Evolutionary conservation across 75 land plant genomes (phyloP).

Genomic region (Ceratopteris richardii): DNA sequence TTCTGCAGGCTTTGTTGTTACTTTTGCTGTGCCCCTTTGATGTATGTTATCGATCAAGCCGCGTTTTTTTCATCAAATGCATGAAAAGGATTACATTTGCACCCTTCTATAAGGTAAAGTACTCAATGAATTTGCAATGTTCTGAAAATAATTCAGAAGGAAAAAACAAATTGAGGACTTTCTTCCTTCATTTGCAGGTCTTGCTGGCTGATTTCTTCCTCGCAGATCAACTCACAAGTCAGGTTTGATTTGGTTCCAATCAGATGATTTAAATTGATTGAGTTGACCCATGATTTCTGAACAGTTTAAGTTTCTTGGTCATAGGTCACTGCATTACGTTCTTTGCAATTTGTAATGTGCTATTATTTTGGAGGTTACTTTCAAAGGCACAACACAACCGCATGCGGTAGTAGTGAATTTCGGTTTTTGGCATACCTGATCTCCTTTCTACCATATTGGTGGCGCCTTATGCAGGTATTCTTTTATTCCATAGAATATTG

Average conservation of each 20-base stretch:
- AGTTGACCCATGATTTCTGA: no score
- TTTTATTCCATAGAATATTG: not conserved
- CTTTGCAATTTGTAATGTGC: slow-evolving; percentile 70
- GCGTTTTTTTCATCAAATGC: slow-evolving; percentile 48
- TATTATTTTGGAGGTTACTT: slow-evolving; percentile 81
- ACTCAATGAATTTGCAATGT: no score
- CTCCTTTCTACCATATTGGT: slow-evolving; percentile 93
- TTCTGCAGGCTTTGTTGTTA: slow-evolving; percentile 49
- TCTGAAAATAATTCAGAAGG: no score
- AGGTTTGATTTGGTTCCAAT: slow-evolving; percentile 34
- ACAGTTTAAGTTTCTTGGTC: no score
- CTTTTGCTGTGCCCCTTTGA: slow-evolving; percentile 76
- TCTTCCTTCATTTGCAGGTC: slow-evolving; percentile 32
- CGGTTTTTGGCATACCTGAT: slow-evolving; percentile 70
- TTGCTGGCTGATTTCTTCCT: slow-evolving; percentile 95
- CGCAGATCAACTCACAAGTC: slow-evolving; percentile 97
- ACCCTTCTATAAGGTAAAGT: slow-evolving; percentile 80
- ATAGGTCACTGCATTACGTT: slow-evolving; percentile 77
- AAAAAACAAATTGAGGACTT: no score
- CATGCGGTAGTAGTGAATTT: slow-evolving; percentile 53
- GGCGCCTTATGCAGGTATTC: slow-evolving; percentile 92
- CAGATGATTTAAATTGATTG: no score
- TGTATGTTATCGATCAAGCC: slow-evolving; percentile 65
- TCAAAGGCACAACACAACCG: slow-evolving; percentile 47
- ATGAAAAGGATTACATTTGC: slow-evolving; percentile 69